A percentile compares a stretch with the other conserved stretches of the same genome.
Evolutionary conservation across 169 alveolate genomes (phyloP).

Genomic region (Plasmodium malariae): DNA sequence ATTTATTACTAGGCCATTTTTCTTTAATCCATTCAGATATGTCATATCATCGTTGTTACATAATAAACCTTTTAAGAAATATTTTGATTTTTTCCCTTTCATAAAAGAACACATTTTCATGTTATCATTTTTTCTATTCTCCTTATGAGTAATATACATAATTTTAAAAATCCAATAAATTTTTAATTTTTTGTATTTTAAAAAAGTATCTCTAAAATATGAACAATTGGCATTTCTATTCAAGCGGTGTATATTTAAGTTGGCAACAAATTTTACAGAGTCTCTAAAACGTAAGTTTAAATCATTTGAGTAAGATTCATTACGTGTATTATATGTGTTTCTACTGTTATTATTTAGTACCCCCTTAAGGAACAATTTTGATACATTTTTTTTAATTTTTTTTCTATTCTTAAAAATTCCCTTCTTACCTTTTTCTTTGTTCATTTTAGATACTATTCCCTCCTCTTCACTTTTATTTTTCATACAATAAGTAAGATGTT

Average conservation of each 20-base stretch:
- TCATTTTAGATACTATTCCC: background rate
- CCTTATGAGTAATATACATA: background rate
- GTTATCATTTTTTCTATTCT: background rate
- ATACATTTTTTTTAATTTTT: constrained; percentile 2
- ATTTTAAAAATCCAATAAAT: background rate
- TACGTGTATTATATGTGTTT: too few relatives aligned
- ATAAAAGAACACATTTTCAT: background rate
- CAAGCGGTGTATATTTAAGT: constrained; percentile 10
- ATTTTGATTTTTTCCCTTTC: background rate
- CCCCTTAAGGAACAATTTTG: background rate
- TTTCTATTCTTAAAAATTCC: background rate
- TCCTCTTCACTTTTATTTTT: background rate
- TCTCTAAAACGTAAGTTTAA: background rate
- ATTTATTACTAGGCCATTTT: too few relatives aligned
- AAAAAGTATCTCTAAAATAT: background rate
- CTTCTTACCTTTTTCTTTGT: background rate
- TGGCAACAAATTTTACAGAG: background rate
- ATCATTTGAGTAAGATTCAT: background rate
- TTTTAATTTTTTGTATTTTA: constrained; percentile 14
- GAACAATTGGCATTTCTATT: background rate
- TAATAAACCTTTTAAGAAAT: too few relatives aligned
- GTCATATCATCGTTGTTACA: too few relatives aligned
- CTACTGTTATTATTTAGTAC: background rate
- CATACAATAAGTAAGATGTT: too few relatives aligned
- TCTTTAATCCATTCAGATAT: too few relatives aligned